phyloP scores from a whole-genome alignment of 495 filamentous ascomycete genomes.

The Evernia prunastri region DNA sequence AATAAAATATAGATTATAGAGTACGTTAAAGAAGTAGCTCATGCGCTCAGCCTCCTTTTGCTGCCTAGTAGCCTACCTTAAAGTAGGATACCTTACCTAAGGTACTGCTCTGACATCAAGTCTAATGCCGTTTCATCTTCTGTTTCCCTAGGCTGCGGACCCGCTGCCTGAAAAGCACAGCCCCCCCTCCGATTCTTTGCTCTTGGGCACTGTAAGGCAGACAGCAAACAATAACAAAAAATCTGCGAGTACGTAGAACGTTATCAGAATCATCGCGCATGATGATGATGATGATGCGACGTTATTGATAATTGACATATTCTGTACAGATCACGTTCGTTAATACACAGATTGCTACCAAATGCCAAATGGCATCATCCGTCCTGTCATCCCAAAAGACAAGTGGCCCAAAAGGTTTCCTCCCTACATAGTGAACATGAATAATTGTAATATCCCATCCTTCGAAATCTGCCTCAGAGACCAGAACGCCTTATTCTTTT shows the following conservation, averaged over 20 bases:
- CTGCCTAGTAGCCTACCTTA: too few species aligned
- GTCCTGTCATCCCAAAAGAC: not conserved
- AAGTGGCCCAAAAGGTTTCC: not conserved
- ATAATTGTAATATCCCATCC: not conserved
- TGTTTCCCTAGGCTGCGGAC: constrained; percentile 4
- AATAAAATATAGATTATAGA: too few species aligned
- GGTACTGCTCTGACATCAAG: constrained; percentile 3
- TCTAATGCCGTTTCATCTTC: constrained; percentile 7
- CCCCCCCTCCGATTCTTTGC: constrained; percentile 3
- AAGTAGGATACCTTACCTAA: too few species aligned
- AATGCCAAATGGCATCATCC: too few species aligned
- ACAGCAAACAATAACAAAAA: constrained; percentile 3
- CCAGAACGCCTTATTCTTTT: constrained; percentile 8
- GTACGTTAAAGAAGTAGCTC: too few species aligned
- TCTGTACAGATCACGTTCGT: not conserved
- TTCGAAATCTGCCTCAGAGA: not conserved
- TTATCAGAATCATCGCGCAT: too few species aligned
- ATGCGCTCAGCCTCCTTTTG: constrained; percentile 16
- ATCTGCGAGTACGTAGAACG: too few species aligned
- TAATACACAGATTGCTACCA: constrained; percentile 9
- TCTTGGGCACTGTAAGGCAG: constrained; percentile 7
- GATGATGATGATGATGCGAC: not conserved
- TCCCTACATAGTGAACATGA: constrained; percentile 12
- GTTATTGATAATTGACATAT: not conserved
- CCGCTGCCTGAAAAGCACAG: constrained; percentile 16